Evolutionary conservation across 345 rosid genomes (phyloP), one percentile per base, ranked within the genome.

Genomic region (Rhizophora apiculata): DNA sequence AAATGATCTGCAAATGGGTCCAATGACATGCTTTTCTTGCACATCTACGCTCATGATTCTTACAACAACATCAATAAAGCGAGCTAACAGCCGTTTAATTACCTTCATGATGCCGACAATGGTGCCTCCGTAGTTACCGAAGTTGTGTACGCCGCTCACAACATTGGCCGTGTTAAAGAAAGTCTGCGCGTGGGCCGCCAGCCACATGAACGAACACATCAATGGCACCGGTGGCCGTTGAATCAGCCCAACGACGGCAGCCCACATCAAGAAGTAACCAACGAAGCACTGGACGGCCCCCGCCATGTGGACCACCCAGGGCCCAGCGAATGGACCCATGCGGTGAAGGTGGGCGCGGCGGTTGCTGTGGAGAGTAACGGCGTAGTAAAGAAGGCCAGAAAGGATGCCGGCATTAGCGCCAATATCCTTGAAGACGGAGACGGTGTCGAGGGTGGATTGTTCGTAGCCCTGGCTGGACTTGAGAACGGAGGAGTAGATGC

Each of bases 351-450:
- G 78, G 36, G 72, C 78, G 43, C 65, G 71, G n/a, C 22, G 70
- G 68, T 22, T 53, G 8, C 39, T 34, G 63, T 57, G 34, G 54
- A 67, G 60, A 5, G 90, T 80, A 39, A 82, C 83, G 66, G 74
- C 68, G 53, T 96, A 70, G 75, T 91, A 93, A 7, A 93, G 82
- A 71, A 91, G 80, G 31, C 98, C 98, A 16, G 97, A 85, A 62
- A 90, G 78, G 82, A 88, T 49, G 5, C 96, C 98, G 79, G 77
- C 82, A 87, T 91, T 91, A 52, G 96, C 94, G 22, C 98, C 97
- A 80, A 93, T 91, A 82, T 93, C 96, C 56, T 93, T 93, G 84
- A 89, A 91, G 81, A 93, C 98, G 51, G 97, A 93, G 78, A 93
- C 87, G 78, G 91, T 91, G 84, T 93, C 98, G 71, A 93, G 98